Base-by-base conservation (phyloP, 371 early-diverging fungal genomes). In the Mucor circinelloides region DNA sequence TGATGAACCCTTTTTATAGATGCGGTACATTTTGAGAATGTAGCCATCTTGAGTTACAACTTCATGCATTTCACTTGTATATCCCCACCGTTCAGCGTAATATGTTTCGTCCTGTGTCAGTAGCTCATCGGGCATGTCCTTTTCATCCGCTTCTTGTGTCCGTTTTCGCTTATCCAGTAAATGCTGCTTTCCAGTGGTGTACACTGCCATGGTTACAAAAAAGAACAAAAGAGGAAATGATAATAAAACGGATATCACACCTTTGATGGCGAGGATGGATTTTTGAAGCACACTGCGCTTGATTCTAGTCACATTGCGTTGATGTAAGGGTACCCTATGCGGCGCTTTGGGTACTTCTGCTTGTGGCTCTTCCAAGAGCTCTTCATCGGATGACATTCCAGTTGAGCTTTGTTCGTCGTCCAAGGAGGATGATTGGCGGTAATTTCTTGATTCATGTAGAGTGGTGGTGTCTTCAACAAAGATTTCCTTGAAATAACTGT, bases 11-110 rank as follows among this genome's bases (percentile, higher is more conserved):
- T 75, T 64, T 67, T 68, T 70, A n/a, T 23, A 68, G 17, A 85
- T 62, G 19, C 80, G 61, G 62, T 82, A 76, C 71, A 82, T 71
- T 25, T 58, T 63, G 15, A 85, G 68, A 12, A 82, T 63, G 65
- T 80, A 78, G 0, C 85, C 85, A 61, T 85, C 85, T 28, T 76
- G 67, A n/a, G 85, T 82, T 3, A 76, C 55, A 0, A 79, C 75
- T 23, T 77, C 68, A 50, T 79, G 74, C 15, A 36, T 38, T 30
- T 78, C 74, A 31, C 77, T 72, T 5, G 58, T 32, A 58, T 81
- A 85, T 17, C 85, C 85, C 77, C 79, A 81, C 3, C 71, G 68
- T 0, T 64, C 40, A 5, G 71, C 64, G 67, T 81, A 81, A 62
- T 78, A 76, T 8, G 58, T 48, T 61, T 78, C 77, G 36, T 81